phyloP scores from a whole-genome alignment of 164 flowering plant species.

The Tinospora cordifolia region DNA sequence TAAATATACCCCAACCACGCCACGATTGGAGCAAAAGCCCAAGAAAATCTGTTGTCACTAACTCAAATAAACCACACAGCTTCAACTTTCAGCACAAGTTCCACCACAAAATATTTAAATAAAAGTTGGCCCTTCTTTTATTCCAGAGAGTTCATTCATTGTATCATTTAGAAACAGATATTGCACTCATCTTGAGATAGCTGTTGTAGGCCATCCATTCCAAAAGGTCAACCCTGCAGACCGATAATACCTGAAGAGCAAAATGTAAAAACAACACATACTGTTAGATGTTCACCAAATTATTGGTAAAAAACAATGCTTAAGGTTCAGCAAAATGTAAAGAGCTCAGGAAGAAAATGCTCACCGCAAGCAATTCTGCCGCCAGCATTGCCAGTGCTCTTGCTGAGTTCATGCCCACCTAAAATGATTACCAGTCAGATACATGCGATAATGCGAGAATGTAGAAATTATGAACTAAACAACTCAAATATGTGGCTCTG shows the following conservation, averaged over 20 bases:
- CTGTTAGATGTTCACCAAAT: neutral
- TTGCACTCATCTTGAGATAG: neutral
- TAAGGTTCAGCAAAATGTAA: neutral
- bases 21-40: too few species aligned
- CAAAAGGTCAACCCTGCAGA: conserved; percentile 29
- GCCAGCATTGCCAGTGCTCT: conserved; percentile 88
- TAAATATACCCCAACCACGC: too few species aligned
- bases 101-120: neutral
- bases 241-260: conserved; percentile 69
- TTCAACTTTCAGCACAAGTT: neutral
- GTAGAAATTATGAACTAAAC: neutral
- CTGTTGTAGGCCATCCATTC: neutral
- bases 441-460: neutral
- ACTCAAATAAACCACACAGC: neutral
- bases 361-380: conserved; percentile 85
- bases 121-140: neutral
- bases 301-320: neutral
- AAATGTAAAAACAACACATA: too few species aligned
- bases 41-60: neutral
- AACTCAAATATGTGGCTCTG: neutral
- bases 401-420: conserved; percentile 96
- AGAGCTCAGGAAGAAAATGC: conserved; percentile 12
- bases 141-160: neutral
- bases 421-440: conserved; percentile 1
- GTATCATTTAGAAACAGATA: neutral